Evolutionary conservation across 129 eudicot species (phyloP).

Genomic region (Glebionis coronaria): DNA sequence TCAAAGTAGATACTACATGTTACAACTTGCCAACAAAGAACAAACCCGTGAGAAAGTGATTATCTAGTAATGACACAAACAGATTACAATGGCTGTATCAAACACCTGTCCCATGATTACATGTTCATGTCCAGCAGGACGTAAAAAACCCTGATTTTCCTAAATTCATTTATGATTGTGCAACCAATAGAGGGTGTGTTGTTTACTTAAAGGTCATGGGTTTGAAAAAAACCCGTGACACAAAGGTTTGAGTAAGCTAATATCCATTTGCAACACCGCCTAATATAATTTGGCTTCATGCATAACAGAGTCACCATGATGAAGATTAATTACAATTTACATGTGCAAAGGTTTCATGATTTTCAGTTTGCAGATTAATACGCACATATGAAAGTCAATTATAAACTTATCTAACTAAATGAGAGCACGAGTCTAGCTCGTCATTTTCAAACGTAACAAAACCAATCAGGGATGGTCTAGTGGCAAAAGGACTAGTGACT

Average conservation of each 20-base stretch:
- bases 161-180: constrained; percentile 3
- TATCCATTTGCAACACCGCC: no score
- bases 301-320: constrained; percentile 4
- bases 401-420: no score
- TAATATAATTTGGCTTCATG: constrained; percentile 1
- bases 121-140: constrained; percentile 3
- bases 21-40: not conserved
- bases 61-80: not conserved
- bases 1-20: constrained; percentile 1
- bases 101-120: not conserved
- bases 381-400: no score
- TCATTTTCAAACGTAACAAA: no score
- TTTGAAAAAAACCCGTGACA: no score
- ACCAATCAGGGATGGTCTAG: no score
- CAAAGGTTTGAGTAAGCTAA: no score
- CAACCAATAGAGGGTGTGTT: not conserved
- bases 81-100: not conserved
- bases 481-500: no score
- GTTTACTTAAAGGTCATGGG: no score
- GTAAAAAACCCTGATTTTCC: not conserved
- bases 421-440: no score
- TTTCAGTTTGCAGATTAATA: no score
- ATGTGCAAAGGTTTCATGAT: not conserved
- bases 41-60: not conserved
- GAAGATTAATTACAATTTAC: not conserved